Evolutionary conservation across 768 basidiomycete genomes (phyloP).

Genomic region (Rhodotorula taiwanensis): DNA sequence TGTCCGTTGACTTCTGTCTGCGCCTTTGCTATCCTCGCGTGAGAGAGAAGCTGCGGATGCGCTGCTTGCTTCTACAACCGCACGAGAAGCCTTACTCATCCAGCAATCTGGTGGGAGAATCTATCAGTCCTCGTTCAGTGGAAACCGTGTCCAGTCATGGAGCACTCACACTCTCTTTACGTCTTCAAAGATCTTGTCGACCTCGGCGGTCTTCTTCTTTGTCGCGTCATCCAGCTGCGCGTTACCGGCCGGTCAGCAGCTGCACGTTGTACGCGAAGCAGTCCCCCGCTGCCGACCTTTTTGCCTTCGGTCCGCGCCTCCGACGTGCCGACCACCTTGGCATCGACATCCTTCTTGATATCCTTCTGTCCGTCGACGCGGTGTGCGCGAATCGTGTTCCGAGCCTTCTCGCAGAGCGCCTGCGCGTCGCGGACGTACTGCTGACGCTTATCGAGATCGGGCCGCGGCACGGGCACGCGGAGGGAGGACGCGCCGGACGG

Average conservation of each 20-base stretch:
- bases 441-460: slow-evolving; percentile 32
- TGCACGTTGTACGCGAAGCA: background rate
- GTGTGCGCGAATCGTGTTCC: slow-evolving; percentile 17
- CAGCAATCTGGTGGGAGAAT: too few species aligned
- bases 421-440: slow-evolving; percentile 27
- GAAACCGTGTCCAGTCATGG: too few species aligned
- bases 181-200: slow-evolving; percentile 35
- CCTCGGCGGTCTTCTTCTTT: slow-evolving; percentile 36
- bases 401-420: slow-evolving; percentile 27
- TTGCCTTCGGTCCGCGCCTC: slow-evolving; percentile 26
- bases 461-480: slow-evolving; percentile 24
- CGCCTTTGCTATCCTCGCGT: too few species aligned
- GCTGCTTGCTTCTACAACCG: too few species aligned
- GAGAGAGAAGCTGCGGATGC: too few species aligned
- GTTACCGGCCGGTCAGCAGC: background rate
- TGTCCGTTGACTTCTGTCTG: too few species aligned
- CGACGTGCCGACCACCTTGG: slow-evolving; percentile 22
- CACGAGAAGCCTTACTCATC: too few species aligned
- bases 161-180: slow-evolving; percentile 29
- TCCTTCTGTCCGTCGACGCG: slow-evolving; percentile 36
- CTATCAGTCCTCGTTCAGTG: too few species aligned
- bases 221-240: slow-evolving; percentile 33
- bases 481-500: slow-evolving; percentile 15
- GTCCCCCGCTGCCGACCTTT: slow-evolving; percentile 6
- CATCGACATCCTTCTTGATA: slow-evolving; percentile 32